Conservation (phyloP, 495 filamentous ascomycete species). For the Neurospora pannonica region DNA sequence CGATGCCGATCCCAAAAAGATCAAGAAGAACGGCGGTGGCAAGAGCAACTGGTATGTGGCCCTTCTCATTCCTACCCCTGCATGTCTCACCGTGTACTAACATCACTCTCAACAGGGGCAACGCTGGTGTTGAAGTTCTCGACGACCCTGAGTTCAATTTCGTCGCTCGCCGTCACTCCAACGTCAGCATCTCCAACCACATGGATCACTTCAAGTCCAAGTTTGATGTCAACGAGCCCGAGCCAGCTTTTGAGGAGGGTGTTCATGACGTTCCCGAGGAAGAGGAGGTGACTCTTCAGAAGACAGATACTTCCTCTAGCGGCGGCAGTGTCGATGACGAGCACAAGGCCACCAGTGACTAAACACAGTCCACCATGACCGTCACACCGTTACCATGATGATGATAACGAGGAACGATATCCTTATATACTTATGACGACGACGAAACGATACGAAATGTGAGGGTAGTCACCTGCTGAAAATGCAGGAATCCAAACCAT, state of each 20-base stretch:
- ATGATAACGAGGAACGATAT: background rate
- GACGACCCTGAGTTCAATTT: conserved; percentile 67
- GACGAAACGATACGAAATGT: background rate
- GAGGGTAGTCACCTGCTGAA: conserved; percentile 12
- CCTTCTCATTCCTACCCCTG: conserved; percentile 1
- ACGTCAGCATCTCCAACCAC: conserved; percentile 60
- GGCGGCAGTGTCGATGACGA: conserved; percentile 27
- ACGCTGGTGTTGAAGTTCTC: conserved; percentile 69
- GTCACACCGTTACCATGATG: background rate
- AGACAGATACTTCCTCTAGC: conserved; percentile 45
- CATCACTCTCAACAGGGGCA: conserved; percentile 52
- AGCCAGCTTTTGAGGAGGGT: conserved; percentile 84
- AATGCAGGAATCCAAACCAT: conserved; percentile 19
- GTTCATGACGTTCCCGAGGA: conserved; percentile 50
- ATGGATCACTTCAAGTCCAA: conserved; percentile 72
- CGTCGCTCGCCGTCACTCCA: conserved; percentile 78
- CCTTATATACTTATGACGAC: background rate
- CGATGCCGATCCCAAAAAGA: conserved; percentile 79
- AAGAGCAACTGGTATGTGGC: conserved; percentile 82
- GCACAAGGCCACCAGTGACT: conserved; percentile 23
- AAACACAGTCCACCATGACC: conserved; percentile 4
- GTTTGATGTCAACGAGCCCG: conserved; percentile 73
- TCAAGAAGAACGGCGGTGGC: conserved; percentile 91
- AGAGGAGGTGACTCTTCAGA: conserved; percentile 37
- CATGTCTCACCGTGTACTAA: conserved; percentile 2